Evolutionary conservation across 176 grass and related monocot genomes (phyloP).

Genomic region (Avena eriantha): DNA sequence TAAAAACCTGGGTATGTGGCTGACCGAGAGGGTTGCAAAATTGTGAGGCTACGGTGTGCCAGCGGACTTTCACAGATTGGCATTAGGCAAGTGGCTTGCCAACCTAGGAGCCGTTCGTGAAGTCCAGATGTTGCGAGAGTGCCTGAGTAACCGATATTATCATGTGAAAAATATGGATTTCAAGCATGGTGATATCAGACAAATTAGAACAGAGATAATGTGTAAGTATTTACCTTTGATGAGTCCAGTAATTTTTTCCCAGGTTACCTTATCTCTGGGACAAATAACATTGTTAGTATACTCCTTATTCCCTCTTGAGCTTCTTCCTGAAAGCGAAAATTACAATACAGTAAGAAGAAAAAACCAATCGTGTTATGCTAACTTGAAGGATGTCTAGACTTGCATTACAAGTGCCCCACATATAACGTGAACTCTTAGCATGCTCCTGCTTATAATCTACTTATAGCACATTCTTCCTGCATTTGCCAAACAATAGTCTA

Average conservation of each 20-base stretch:
- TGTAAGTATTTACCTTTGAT: too few relatives aligned
- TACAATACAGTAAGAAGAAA: too few relatives aligned
- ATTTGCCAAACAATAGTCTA: not conserved
- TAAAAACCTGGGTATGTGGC: too few relatives aligned
- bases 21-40: too few relatives aligned
- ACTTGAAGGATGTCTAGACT: not conserved
- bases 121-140: not conserved
- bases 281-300: too few relatives aligned
- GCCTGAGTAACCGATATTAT: conserved; percentile 1
- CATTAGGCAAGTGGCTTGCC: not conserved
- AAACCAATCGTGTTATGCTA: too few relatives aligned
- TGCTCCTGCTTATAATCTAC: conserved; percentile 4
- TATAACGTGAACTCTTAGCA: conserved; percentile 20
- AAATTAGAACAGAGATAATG: not conserved
- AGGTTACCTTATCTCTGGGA: too few relatives aligned
- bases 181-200: not conserved
- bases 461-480: conserved; percentile 14
- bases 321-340: too few relatives aligned
- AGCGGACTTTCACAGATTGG: not conserved
- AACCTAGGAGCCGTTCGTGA: not conserved
- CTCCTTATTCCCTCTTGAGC: too few relatives aligned
- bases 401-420: not conserved
- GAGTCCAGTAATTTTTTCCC: too few relatives aligned
- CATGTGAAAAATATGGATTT: conserved; percentile 2
- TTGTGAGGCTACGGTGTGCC: too few relatives aligned